Percentiles rank a stretch among this genome's conserved stretches.
Conservation (phyloP, 805 yeast species). For the Spathaspora passalidarum region DNA sequence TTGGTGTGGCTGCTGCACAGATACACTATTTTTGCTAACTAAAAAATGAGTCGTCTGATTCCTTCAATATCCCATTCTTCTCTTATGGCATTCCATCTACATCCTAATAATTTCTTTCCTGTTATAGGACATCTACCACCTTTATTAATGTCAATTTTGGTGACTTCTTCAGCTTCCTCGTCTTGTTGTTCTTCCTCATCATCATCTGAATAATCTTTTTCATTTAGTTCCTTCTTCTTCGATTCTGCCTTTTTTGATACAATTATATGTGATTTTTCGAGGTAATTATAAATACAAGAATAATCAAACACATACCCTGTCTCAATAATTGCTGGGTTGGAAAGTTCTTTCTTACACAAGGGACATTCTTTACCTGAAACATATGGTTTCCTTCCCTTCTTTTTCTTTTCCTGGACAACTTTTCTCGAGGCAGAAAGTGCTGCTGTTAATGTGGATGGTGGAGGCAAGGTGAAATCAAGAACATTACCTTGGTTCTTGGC, state of each 20-base stretch:
- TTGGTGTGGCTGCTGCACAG: not conserved
- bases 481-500: constrained; percentile 45
- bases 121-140: constrained; percentile 87
- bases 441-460: constrained; percentile 32
- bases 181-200: constrained; percentile 13
- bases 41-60: constrained; percentile 69
- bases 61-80: constrained; percentile 75
- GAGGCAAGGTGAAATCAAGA: constrained; percentile 49
- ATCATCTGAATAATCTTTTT: constrained; percentile 6
- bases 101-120: constrained; percentile 66
- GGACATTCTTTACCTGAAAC: constrained; percentile 53
- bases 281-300: constrained; percentile 70
- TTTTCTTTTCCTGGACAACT: constrained; percentile 11
- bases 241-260: constrained; percentile 18
- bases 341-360: constrained; percentile 59
- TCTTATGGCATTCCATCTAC: constrained; percentile 55
- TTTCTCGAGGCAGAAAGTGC: constrained; percentile 8
- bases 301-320: constrained; percentile 92
- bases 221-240: constrained; percentile 13
- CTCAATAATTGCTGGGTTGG: constrained; percentile 83
- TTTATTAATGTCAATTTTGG: constrained; percentile 27
- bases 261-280: constrained; percentile 46
- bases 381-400: constrained; percentile 18
- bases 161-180: constrained; percentile 2
- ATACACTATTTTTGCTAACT: constrained; percentile 10